Evolutionary conservation across 345 rosid species (phyloP).

Genomic region (Eucalyptus fibrosa): DNA sequence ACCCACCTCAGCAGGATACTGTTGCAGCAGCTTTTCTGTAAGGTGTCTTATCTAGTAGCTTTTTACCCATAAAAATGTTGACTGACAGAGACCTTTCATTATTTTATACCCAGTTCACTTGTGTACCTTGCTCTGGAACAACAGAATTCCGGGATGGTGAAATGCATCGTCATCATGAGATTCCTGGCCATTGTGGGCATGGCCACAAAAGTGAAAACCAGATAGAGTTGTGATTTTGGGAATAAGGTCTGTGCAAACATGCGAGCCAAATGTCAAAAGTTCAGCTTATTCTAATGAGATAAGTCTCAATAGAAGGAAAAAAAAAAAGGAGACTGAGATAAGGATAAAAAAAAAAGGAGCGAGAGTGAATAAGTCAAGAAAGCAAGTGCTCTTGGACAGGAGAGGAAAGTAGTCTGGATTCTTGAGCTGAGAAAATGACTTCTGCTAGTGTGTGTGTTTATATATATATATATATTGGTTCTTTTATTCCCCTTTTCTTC

Average conservation of each 20-base stretch:
- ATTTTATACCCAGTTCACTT: neutral
- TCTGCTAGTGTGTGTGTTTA: neutral
- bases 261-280: neutral
- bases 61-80: neutral
- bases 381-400: neutral
- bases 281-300: neutral
- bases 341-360: neutral
- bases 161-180: neutral
- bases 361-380: neutral
- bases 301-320: neutral
- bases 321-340: neutral
- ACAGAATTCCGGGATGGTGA: neutral
- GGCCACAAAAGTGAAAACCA: neutral
- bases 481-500: neutral
- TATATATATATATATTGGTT: no score
- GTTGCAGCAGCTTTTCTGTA: neutral
- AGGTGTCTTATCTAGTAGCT: neutral
- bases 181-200: neutral
- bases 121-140: neutral
- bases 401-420: neutral
- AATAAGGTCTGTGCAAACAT: neutral
- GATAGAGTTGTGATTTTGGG: neutral
- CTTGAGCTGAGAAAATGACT: neutral
- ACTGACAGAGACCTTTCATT: neutral
- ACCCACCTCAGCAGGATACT: neutral